phyloP scores from a whole-genome alignment of 2,329 filamentous ascomycete species.

The Colletotrichum shisoi region DNA sequence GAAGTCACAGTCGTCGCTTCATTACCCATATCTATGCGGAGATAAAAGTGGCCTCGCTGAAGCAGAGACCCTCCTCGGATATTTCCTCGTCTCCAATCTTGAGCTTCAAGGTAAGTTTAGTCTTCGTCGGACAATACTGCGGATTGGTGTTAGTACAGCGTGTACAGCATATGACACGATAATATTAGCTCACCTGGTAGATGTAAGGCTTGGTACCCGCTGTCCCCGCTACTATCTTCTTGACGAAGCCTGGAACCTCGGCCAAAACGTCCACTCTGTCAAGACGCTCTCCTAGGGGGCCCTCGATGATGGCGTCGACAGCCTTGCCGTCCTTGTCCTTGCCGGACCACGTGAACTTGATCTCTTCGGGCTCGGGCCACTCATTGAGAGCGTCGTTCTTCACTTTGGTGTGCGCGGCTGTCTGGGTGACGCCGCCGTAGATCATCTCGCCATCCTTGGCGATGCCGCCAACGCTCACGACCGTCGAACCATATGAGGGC shows the following conservation, averaged over 20 bases:
- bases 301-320: conserved; percentile 74
- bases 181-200: conserved; percentile 74
- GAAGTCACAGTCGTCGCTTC: conserved; percentile 5
- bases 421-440: conserved; percentile 71
- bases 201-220: conserved; percentile 97
- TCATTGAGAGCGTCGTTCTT: conserved; percentile 79
- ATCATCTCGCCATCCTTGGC: conserved; percentile 83
- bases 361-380: conserved; percentile 84
- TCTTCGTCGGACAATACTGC: conserved; percentile 73
- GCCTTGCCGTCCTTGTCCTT: conserved; percentile 78
- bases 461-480: conserved; percentile 83
- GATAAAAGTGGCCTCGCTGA: conserved; percentile 96
- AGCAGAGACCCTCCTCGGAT: conserved; percentile 78
- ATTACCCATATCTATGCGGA: conserved; percentile 58
- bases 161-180: neutral
- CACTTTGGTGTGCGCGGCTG: conserved; percentile 72
- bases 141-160: conserved; percentile 40
- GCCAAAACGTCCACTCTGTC: conserved; percentile 96
- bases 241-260: conserved; percentile 93
- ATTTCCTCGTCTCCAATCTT: conserved; percentile 83
- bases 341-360: conserved; percentile 81
- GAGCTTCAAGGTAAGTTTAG: conserved; percentile 76
- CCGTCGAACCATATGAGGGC: conserved; percentile 85
- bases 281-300: conserved; percentile 70
- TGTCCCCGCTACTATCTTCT: conserved; percentile 86